Base-by-base conservation (phyloP, 2,329 filamentous ascomycete genomes). In the Penicillium sp. region DNA sequence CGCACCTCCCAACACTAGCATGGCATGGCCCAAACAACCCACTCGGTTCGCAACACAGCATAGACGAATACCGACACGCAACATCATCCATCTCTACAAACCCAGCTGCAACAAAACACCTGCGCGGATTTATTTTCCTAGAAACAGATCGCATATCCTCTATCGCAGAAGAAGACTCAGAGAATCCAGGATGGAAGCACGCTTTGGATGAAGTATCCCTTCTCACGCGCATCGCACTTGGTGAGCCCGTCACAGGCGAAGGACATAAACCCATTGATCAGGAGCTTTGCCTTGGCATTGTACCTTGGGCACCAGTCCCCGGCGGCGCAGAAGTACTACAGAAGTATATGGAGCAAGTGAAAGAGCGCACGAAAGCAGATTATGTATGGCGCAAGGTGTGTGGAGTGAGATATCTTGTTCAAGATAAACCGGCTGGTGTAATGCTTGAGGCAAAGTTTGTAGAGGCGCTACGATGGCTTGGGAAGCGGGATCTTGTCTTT, bases 291-390 rank as follows among this genome's bases (percentile, higher is more conserved):
- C 78, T 88, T 2, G 93, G 84, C 0, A 85, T 92, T 62, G 83
- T 97, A 4, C 87, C 91, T 1, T 97, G 91, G 91, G 92, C 92
- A n/a, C 93, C 93, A 0, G 71, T 97, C 49, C 84, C 89, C 10
- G 85, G 86, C 43, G 86, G 90, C 0, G 70, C 82, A 0, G 78
- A 73, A 6, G 81, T 80, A 0, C 75, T 97, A 70, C 77, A 83
- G 60, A 74, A 76, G 61, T 97, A 96, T 72, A 78, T 96, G 6
- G 74, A 74, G 0, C 69, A 80, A 16, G 90, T 86, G 3, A 78
- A 86, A 70, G 77, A 85, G 52, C 62, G 69, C 60, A 60, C 67
- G 1, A 78, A 78, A 53, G 87, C 88, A 0, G 90, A 88, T 43
- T 70, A 72, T 46, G 81, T 84, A 16, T 95, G 86, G 87, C 66